These are phyloP conservation scores for Amphichorda felina DNA, from an alignment of 2,329 filamentous ascomycete genomes.

Conservation along the genomic window DNA sequence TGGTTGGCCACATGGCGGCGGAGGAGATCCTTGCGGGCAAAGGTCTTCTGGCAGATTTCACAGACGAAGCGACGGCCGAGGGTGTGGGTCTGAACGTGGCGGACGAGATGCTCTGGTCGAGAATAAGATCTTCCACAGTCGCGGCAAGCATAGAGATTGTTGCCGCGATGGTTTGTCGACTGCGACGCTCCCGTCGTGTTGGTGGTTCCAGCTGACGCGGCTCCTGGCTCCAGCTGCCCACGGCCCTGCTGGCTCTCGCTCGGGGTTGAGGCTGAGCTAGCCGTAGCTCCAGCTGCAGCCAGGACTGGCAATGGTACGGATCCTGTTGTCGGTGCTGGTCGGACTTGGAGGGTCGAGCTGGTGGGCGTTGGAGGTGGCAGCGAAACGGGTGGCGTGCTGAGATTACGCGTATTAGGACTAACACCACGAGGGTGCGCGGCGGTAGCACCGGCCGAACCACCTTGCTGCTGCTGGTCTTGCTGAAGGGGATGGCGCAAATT, in stretches of 20 bases:
- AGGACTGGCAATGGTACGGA: neutral
- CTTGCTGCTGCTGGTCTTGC: neutral
- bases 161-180: constrained; percentile 10
- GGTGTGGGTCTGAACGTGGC: constrained; percentile 38
- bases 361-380: constrained; percentile 1
- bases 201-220: neutral
- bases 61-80: constrained; percentile 36
- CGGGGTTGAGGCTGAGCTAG: neutral
- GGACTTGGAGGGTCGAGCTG: constrained; percentile 3
- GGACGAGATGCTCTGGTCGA: constrained; percentile 39
- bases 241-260: too few relatives aligned
- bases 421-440: neutral
- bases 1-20: constrained; percentile 41
- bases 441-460: neutral
- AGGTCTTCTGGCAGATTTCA: constrained; percentile 39
- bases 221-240: neutral
- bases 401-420: constrained; percentile 4
- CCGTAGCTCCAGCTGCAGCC: neutral
- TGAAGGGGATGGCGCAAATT: neutral
- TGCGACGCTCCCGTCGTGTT: neutral
- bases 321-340: neutral
- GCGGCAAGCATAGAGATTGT: constrained; percentile 34
- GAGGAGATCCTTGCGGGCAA: constrained; percentile 39
- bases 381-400: constrained; percentile 1
- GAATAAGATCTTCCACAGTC: constrained; percentile 40